phyloP scores from a whole-genome alignment of 1,139 yeast species.

The Geotrichum aggregatum region DNA sequence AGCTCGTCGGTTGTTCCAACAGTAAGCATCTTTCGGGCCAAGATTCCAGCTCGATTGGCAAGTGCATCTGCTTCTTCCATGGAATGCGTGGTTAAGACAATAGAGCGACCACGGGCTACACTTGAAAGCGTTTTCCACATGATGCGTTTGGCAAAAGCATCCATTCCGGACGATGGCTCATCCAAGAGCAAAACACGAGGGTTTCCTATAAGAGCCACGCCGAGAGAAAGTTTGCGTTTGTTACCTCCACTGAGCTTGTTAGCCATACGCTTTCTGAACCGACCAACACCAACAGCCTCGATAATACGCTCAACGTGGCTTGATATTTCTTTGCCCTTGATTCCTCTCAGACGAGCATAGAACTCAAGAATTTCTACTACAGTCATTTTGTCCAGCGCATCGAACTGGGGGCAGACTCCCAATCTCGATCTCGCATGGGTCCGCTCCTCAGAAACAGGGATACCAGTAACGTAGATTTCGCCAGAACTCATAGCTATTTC shows the following conservation, averaged over 20 bases:
- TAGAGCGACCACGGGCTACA: conserved; percentile 36
- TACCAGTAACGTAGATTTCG: conserved; percentile 34
- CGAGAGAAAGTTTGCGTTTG: conserved; percentile 95
- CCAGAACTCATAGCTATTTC: conserved; percentile 37
- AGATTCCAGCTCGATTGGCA: conserved; percentile 39
- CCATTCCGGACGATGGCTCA: conserved; percentile 92
- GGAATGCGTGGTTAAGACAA: conserved; percentile 40
- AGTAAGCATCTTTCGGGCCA: conserved; percentile 36
- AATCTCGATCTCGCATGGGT: conserved; percentile 35
- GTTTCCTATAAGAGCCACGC: conserved; percentile 93
- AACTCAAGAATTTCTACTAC: conserved; percentile 37
- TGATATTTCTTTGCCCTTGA: conserved; percentile 55
- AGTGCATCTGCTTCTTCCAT: conserved; percentile 43
- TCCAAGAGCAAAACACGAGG: conserved; percentile 85
- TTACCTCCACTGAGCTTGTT: conserved; percentile 84
- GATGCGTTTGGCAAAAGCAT: conserved; percentile 53
- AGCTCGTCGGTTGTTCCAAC: conserved; percentile 36
- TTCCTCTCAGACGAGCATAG: conserved; percentile 38
- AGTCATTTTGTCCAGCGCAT: conserved; percentile 40
- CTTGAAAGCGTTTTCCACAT: conserved; percentile 40
- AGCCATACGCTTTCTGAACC: conserved; percentile 37
- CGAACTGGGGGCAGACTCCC: conserved; percentile 43
- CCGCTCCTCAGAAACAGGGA: conserved; percentile 32
- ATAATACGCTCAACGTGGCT: conserved; percentile 72
- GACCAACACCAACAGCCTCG: conserved; percentile 38